Evolutionary conservation across 495 filamentous ascomycete genomes (phyloP), one percentile per base, ranked within the genome.

Genomic region (Patellaria atrata): DNA sequence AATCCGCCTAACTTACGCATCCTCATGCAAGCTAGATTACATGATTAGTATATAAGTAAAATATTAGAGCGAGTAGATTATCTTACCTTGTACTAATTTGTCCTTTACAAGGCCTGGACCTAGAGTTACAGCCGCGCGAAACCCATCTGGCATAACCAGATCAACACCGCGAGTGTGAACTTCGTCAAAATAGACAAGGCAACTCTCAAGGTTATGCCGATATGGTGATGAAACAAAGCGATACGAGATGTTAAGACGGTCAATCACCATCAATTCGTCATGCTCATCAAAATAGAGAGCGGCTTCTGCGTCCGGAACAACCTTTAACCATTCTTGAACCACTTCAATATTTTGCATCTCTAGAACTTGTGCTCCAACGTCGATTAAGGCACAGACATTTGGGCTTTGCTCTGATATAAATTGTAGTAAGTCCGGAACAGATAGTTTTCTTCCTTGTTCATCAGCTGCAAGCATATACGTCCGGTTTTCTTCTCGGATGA

Each of bases 281-380:
- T 54, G 37, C 4, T 61, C 54, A 24, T 60, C 50, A 33, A 71
- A 62, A 40, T 61, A 75, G 0, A 74, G 53, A 3, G 54, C 64
- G 0, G 61, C 71, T 7, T 53, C 37, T n/a, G n/a, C n/a, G n/a
- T n/a, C n/a, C n/a, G n/a, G n/a, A n/a, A n/a, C n/a, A 2, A 11
- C 11, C 4, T 22, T n/a, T 0, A 77, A 49, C 73, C 73, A 77
- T 8, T 40, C 34, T 25, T 50, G 18, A 1, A 69, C 70, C 3
- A 82, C 60, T 12, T 68, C 52, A 0, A 42, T 2, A 35, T 82
- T 84, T 28, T 55, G 60, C 1, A 73, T 53, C 30, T 80, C 76
- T 2, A 84, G 47, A 8, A 84, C 70, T 44, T 82, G 77, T 0
- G 79, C 81, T 0, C 79, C 79, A 0, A 79, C 76, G 46, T 87